Base-by-base conservation (phyloP, 73 alveolate species). In the Stentor roeselii region DNA sequence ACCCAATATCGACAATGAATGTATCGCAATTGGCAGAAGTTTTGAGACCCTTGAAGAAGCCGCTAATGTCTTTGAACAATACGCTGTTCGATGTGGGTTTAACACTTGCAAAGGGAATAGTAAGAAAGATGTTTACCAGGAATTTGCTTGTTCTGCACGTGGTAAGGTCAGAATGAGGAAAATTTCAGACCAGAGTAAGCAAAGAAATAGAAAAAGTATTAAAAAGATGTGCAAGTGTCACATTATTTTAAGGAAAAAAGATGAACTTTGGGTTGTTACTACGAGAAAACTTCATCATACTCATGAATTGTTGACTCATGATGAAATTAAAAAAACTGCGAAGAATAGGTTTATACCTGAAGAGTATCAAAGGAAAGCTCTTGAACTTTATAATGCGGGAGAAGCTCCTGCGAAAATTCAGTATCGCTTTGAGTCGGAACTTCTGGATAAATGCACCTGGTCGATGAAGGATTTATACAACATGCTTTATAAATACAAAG, bases 101-200 rank as follows among this genome's bases (percentile, higher is more conserved):
- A 58, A 58, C 74, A 58, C 27, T 31, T 58, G 74, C 27, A 58
- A 58, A 58, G 74, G 74, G 27, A 58, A 58, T 58, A 58, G 74
- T 2, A 58, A 58, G 74, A 58, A 58, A 58, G 74, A 58, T 58
- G 74, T 58, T 31, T 58, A 58, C 74, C 74, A 58, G 27, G 74
- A 58, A 58, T 58, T 21, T 58, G 74, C 74, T 31, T 58, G 74
- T 31, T 58, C 74, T 0, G 74, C 74, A 31, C 15, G 74, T 21
- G 74, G 74, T n/a, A 58, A 58, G 27, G 74, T 58, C 74, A 58
- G 74, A 58, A 58, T 58, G 74, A 58, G 74, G 27, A 58, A 58
- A 31, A 58, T 58, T 31, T 31, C 0, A 58, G 74, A 58, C 2
- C 74, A 58, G 27, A 21, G 35, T 21, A 58, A 58, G 74, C 15